Evolutionary conservation across 495 filamentous ascomycete genomes (phyloP).

Genomic region (Penicillium daleae): DNA sequence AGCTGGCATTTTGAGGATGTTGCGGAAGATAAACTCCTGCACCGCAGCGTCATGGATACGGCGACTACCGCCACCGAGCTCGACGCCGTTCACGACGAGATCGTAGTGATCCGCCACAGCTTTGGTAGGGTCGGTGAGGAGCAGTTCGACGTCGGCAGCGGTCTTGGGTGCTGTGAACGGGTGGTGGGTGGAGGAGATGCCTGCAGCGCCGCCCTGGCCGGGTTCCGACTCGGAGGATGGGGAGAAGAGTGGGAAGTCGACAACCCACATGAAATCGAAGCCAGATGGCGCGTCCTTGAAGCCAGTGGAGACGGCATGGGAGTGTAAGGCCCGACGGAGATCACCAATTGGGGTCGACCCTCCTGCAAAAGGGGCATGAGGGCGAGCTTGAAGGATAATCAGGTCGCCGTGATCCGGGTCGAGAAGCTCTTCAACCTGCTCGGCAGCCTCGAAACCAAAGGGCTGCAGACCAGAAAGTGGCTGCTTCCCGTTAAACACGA

Average conservation of each 20-base stretch:
- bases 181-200: conserved; percentile 88
- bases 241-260: conserved; percentile 89
- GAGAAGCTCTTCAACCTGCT: conserved; percentile 56
- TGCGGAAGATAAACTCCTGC: conserved; percentile 82
- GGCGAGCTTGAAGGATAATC: conserved; percentile 78
- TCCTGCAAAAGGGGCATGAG: conserved; percentile 58
- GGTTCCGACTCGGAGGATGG: conserved; percentile 69
- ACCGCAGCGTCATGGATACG: conserved; percentile 87
- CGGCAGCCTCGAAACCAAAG: conserved; percentile 75
- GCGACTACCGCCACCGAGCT: conserved; percentile 89
- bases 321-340: conserved; percentile 71
- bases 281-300: conserved; percentile 57
- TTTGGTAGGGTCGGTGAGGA: conserved; percentile 70
- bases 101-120: conserved; percentile 88
- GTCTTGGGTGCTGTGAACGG: conserved; percentile 90
- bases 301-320: conserved; percentile 60
- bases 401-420: conserved; percentile 70
- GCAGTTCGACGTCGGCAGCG: conserved; percentile 70
- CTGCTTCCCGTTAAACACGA: conserved; percentile 68
- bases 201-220: conserved; percentile 79
- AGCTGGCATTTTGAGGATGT: conserved; percentile 70
- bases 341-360: conserved; percentile 80
- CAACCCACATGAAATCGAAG: conserved; percentile 81
- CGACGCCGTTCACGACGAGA: conserved; percentile 92
- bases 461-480: conserved; percentile 74